Evolutionary conservation across 2,329 filamentous ascomycete genomes (phyloP).

Genomic region (Lachnellula hyalina): DNA sequence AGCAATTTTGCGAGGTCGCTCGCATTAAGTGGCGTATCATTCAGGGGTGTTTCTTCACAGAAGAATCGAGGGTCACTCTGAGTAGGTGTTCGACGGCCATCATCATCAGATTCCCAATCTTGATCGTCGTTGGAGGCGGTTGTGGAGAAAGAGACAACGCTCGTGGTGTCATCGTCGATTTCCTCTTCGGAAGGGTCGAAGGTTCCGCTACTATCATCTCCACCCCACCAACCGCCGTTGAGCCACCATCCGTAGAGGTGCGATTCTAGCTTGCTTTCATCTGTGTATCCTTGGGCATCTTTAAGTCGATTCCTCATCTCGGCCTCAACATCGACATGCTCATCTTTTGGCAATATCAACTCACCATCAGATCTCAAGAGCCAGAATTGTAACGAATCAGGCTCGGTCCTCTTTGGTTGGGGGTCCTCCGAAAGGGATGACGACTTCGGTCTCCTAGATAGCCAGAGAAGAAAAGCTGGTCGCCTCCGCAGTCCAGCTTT

Average conservation of each 20-base stretch:
- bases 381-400: constrained; percentile 45
- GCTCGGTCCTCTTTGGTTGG: constrained; percentile 20
- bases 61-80: constrained; percentile 51
- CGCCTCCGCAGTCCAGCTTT: constrained; percentile 55
- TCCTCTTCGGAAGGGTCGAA: constrained; percentile 55
- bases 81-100: constrained; percentile 67
- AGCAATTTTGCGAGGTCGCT: constrained; percentile 72
- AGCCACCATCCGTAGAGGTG: constrained; percentile 83
- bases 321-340: constrained; percentile 72
- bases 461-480: constrained; percentile 56
- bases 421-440: constrained; percentile 6
- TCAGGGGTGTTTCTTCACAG: constrained; percentile 51
- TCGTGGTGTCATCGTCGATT: constrained; percentile 69
- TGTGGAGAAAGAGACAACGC: constrained; percentile 59
- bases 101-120: constrained; percentile 43
- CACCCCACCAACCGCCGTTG: constrained; percentile 77
- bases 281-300: constrained; percentile 35
- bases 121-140: constrained; percentile 38
- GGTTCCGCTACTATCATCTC: constrained; percentile 73
- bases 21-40: constrained; percentile 60
- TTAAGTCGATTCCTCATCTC: constrained; percentile 64
- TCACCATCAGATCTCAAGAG: constrained; percentile 47
- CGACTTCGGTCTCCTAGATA: constrained; percentile 26
- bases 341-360: constrained; percentile 50
- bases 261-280: constrained; percentile 65